Base-by-base conservation (phyloP, 1,139 yeast species). In the Taphrina populina region DNA sequence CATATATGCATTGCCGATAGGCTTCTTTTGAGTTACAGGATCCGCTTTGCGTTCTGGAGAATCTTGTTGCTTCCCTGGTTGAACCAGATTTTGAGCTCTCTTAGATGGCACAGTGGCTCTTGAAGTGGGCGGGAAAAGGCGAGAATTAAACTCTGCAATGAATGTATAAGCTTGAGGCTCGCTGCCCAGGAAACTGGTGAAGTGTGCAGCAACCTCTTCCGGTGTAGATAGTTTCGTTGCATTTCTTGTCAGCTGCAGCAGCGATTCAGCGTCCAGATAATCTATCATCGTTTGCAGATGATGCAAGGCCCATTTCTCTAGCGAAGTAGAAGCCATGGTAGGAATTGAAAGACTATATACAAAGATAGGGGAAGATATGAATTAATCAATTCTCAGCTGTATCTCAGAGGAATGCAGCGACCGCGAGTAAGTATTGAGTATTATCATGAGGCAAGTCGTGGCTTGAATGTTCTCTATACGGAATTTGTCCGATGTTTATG, bases 221-320 rank as follows among this genome's bases (percentile, higher is more conserved):
- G 54, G 39, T 10, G 46, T 17, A 7, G 17, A 6, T 11, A 49
- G 33, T 2, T 20, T 23, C 24, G 32, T 15, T 7, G 54, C 54
- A n/a, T 32, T 29, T 10, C 10, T 15, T 4, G 44, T 33, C 21
- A 49, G 19, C 27, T 39, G 46, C 13, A 21, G 29, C n/a, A 49
- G 20, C 8, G 34, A 30, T 6, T 39, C 39, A 15, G 37, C 46
- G 20, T 49, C 54, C 32, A 49, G 39, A 24, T 49, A 49, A 11
- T 49, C 54, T 15, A 49, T 40, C 5, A 49, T 32, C 13, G 27
- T 20, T 21, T 20, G 29, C 30, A 49, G 19, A 26, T 49, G 54
- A 24, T 49, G 54, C 3, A 37, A 23, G 5, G 54, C 32, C 54
- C 54, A 49, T 32, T 49, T 40, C 29, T 49, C 54, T 3, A 49